Conservation (phyloP, 225 moss, liverwort and hornwort genomes). For the Marchantia polymorpha region DNA sequence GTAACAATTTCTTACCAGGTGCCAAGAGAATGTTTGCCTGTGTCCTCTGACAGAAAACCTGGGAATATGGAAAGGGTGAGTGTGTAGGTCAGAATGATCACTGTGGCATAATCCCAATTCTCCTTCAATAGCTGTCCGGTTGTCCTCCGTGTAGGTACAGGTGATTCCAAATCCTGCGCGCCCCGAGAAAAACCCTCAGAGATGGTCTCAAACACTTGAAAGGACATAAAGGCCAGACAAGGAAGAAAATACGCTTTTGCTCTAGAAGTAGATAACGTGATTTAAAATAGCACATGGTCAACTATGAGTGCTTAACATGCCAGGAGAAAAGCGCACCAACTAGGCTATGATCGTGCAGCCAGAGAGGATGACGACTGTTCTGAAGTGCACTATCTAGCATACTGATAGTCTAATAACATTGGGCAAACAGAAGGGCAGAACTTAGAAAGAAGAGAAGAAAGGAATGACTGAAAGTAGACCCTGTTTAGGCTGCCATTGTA, state of each 20-base stretch:
- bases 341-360: no score
- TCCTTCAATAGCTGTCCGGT: conserved; percentile 54
- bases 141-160: conserved; percentile 44
- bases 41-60: conserved; percentile 83
- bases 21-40: conserved; percentile 69
- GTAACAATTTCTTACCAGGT: conserved; percentile 47
- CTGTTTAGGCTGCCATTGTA: no score
- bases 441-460: no score
- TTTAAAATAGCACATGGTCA: no score
- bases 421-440: no score
- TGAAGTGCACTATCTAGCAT: no score
- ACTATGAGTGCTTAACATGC: no score
- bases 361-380: no score
- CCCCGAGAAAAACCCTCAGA: no score
- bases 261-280: not conserved
- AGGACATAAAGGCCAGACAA: not conserved
- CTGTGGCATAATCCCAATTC: conserved; percentile 67
- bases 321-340: no score
- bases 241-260: not conserved
- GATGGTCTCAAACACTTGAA: not conserved
- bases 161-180: conserved; percentile 41
- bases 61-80: conserved; percentile 82
- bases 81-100: conserved; percentile 53
- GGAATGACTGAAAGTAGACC: no score
- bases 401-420: no score